Conservation (phyloP, 2,329 filamentous ascomycete genomes). For the Boeremia exigua region DNA sequence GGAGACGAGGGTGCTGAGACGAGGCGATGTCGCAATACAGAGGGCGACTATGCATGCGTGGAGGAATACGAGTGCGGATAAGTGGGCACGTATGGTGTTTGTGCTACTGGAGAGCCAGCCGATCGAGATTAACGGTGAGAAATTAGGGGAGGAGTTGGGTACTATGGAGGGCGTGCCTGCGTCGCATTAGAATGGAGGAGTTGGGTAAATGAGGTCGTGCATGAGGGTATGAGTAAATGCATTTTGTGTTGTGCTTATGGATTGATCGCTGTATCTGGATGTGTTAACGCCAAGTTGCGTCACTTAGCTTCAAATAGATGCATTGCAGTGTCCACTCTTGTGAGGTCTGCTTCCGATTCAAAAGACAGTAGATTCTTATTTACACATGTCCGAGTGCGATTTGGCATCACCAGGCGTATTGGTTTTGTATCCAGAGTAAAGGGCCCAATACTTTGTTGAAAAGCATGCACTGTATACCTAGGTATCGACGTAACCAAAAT, state of each 20-base stretch:
- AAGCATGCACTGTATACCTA: too few relatives aligned
- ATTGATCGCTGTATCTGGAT: neutral
- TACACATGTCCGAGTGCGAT: too few relatives aligned
- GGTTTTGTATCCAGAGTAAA: too few relatives aligned
- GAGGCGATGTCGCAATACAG: constrained; percentile 47
- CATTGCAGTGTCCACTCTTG: too few relatives aligned
- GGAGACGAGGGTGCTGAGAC: constrained; percentile 41
- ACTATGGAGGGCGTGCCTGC: constrained; percentile 39
- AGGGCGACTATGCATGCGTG: constrained; percentile 50
- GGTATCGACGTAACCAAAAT: too few relatives aligned
- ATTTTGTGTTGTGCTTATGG: neutral
- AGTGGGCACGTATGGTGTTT: constrained; percentile 42
- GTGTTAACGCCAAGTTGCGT: too few relatives aligned
- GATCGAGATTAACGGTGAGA: constrained; percentile 32
- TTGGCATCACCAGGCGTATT: too few relatives aligned
- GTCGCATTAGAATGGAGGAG: constrained; percentile 25
- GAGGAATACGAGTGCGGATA: constrained; percentile 37
- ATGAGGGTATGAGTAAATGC: too few relatives aligned
- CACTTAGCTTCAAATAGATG: too few relatives aligned
- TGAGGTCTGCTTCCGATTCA: too few relatives aligned
- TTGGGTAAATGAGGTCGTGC: neutral
- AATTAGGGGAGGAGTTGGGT: constrained; percentile 38
- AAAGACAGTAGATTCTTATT: too few relatives aligned
- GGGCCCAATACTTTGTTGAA: too few relatives aligned
- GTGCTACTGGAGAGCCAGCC: constrained; percentile 39